Conservation (phyloP, 768 basidiomycete genomes). For the Sutorius australiensis region DNA sequence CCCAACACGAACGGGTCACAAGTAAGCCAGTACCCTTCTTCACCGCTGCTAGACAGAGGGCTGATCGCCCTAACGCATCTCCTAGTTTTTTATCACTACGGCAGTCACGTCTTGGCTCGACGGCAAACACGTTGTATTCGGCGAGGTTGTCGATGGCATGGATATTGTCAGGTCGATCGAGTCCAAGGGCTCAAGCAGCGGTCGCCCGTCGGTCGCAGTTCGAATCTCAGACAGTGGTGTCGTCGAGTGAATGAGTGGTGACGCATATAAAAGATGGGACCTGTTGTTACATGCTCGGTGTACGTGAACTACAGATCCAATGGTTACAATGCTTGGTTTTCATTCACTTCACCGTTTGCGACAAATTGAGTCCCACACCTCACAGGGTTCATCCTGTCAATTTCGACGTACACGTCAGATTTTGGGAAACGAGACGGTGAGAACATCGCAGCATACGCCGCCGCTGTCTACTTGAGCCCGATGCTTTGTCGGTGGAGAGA, state of each 20-base stretch:
- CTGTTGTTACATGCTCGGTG: not conserved
- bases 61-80: not conserved
- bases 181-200: slow-evolving; percentile 25
- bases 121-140: slow-evolving; percentile 45
- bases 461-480: too few relatives aligned
- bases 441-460: too few relatives aligned
- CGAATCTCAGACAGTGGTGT: slow-evolving; percentile 55
- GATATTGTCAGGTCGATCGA: slow-evolving; percentile 42
- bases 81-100: slow-evolving; percentile 76
- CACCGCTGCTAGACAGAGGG: not conserved
- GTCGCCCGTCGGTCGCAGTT: slow-evolving; percentile 37
- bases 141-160: slow-evolving; percentile 45
- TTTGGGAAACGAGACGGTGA: too few relatives aligned
- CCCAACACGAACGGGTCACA: slow-evolving; percentile 79
- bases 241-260: slow-evolving; percentile 27
- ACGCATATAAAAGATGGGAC: not conserved
- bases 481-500: not conserved
- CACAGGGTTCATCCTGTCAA: too few relatives aligned
- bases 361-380: not conserved
- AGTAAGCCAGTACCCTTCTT: slow-evolving; percentile 30
- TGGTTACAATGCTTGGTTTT: not conserved
- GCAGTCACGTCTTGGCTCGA: slow-evolving; percentile 60
- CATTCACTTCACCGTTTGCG: not conserved
- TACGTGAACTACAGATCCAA: slow-evolving; percentile 3
- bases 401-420: too few relatives aligned